Percentiles rank a stretch among this genome's conserved stretches.
Evolutionary conservation across 1,284 basidiomycete genomes (phyloP).

Genomic region (Albatrellus sp.): DNA sequence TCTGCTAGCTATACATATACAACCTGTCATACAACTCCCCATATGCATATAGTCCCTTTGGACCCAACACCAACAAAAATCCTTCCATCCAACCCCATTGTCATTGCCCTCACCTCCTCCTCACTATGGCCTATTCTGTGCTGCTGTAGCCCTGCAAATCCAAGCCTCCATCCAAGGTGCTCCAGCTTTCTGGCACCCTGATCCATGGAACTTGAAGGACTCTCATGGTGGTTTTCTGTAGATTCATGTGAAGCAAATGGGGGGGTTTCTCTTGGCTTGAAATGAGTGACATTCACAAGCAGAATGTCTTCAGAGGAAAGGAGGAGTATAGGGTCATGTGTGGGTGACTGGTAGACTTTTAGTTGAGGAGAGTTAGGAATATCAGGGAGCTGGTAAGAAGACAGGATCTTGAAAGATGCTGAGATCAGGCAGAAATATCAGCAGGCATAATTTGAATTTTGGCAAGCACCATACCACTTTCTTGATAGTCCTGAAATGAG

Average conservation of each 20-base stretch:
- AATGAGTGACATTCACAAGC: constrained; percentile 8
- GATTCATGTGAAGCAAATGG: neutral
- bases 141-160: too few species aligned
- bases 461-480: constrained; percentile 37
- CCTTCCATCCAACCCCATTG: constrained; percentile 29
- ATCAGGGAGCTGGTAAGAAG: constrained; percentile 31
- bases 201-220: too few species aligned
- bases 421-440: neutral
- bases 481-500: constrained; percentile 48
- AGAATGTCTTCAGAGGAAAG: constrained; percentile 30
- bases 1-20: too few species aligned
- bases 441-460: neutral
- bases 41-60: neutral
- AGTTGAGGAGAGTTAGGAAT: constrained; percentile 22
- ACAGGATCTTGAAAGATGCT: constrained; percentile 54
- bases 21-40: neutral
- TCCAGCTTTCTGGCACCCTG: too few species aligned
- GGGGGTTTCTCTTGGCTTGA: neutral
- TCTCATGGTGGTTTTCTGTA: too few species aligned
- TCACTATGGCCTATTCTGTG: too few species aligned
- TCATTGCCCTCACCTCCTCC: constrained; percentile 1
- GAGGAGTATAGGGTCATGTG: constrained; percentile 39
- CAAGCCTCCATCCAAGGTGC: too few species aligned
- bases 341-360: constrained; percentile 29
- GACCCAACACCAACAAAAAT: constrained; percentile 8